Evolutionary conservation across 306 rosid genomes (phyloP).

Genomic region (Clitoria ternatea): DNA sequence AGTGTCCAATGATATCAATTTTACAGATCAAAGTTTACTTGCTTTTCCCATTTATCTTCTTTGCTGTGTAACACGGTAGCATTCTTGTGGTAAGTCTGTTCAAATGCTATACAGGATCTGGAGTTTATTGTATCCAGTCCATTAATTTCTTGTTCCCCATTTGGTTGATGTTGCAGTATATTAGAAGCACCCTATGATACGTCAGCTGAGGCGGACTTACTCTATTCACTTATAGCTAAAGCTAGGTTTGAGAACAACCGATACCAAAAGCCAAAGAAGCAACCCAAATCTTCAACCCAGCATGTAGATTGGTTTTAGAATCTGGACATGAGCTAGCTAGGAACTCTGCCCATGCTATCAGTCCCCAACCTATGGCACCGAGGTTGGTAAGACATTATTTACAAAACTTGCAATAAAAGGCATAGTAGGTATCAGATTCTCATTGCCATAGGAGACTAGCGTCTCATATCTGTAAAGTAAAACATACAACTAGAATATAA

Average conservation of each 20-base stretch:
- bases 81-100: neutral
- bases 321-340: no score
- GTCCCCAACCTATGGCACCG: neutral
- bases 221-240: constrained; percentile 72
- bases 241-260: constrained; percentile 85
- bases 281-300: constrained; percentile 60
- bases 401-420: neutral
- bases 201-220: constrained; percentile 75
- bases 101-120: neutral
- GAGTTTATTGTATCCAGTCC: neutral
- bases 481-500: no score
- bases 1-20: no score
- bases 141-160: neutral
- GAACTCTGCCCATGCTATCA: neutral
- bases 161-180: constrained; percentile 49
- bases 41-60: neutral
- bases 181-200: constrained; percentile 54
- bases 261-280: constrained; percentile 70
- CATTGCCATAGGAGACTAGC: neutral
- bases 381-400: neutral
- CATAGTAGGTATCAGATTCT: neutral
- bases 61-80: neutral
- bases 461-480: neutral
- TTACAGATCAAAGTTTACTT: no score
- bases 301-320: constrained; percentile 77